These are phyloP conservation scores for Saccharomyces mikatae DNA, from an alignment of 805 yeast species.

Conservation along the genomic window DNA sequence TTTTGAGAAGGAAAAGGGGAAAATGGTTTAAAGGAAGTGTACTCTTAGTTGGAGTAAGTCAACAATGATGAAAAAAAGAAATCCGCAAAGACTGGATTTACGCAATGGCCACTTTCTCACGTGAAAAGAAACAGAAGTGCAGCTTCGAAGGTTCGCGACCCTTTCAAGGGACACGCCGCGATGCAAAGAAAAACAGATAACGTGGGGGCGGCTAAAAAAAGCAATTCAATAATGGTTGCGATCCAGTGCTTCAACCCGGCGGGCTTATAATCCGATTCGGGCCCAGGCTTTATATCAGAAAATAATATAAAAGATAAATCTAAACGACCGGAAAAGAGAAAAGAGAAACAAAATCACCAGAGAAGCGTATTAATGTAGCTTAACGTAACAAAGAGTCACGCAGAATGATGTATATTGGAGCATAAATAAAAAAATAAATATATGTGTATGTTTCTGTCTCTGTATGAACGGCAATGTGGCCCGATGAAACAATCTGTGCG, in stretches of 20 bases:
- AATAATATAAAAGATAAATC: neutral
- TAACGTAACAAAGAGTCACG: neutral
- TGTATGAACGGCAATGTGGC: neutral
- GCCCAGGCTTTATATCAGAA: neutral
- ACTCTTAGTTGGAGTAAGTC: neutral
- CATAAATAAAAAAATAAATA: neutral
- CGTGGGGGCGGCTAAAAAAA: neutral
- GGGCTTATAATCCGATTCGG: neutral
- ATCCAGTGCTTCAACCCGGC: neutral
- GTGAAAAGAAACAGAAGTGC: neutral
- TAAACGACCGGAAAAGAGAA: neutral
- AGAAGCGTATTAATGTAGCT: neutral
- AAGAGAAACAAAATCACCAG: too few relatives aligned
- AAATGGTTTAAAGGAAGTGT: neutral
- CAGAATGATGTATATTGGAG: neutral
- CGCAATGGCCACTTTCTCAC: neutral
- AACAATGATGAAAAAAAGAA: neutral
- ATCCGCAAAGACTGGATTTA: neutral
- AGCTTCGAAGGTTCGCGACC: neutral
- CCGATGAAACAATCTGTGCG: too few relatives aligned
- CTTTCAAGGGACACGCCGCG: neutral
- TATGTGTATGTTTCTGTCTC: neutral
- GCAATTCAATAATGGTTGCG: neutral
- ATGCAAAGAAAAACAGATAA: neutral
- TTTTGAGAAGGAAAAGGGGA: neutral